Percentiles rank a stretch among this genome's conserved stretches.
These are phyloP conservation scores for Apophysomyces elegans DNA, from an alignment of 371 early-diverging fungal genomes.

Conservation along the genomic window DNA sequence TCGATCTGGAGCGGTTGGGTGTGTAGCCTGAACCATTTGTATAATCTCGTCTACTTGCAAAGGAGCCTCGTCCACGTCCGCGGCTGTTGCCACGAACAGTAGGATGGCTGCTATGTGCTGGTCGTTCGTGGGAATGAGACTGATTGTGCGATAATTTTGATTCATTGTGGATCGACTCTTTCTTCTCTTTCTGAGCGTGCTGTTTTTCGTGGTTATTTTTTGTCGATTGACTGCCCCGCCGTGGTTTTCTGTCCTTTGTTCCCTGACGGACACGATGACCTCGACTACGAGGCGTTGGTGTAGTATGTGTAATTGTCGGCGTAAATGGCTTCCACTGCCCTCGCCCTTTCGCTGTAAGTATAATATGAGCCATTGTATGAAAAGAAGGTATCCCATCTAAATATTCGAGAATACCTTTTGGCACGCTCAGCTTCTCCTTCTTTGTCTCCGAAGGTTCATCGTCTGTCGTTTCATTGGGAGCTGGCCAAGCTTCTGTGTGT, in stretches of 20 bases:
- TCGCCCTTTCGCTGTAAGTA: slow-evolving; percentile 30
- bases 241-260: slow-evolving; percentile 9
- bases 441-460: slow-evolving; percentile 25
- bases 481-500: slow-evolving; percentile 21
- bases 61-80: slow-evolving; percentile 28
- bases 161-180: slow-evolving; percentile 12
- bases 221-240: slow-evolving; percentile 13
- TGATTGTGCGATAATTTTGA: not conserved
- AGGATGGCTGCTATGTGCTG: not conserved
- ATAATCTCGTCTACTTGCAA: slow-evolving; percentile 19
- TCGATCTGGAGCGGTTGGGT: slow-evolving; percentile 29
- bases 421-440: slow-evolving; percentile 28
- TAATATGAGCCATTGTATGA: slow-evolving; percentile 31
- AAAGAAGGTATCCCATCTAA: slow-evolving; percentile 21
- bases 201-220: slow-evolving; percentile 8
- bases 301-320: slow-evolving; percentile 54
- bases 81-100: slow-evolving; percentile 34
- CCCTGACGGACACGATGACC: slow-evolving; percentile 14
- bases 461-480: slow-evolving; percentile 14
- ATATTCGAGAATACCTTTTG: slow-evolving; percentile 16
- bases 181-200: slow-evolving; percentile 16
- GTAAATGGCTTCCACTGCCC: slow-evolving; percentile 55
- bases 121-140: not conserved
- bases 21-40: slow-evolving; percentile 2
- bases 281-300: slow-evolving; percentile 36